phyloP scores from a whole-genome alignment of 176 grass and related monocot species.

The Oryza brachyantha region DNA sequence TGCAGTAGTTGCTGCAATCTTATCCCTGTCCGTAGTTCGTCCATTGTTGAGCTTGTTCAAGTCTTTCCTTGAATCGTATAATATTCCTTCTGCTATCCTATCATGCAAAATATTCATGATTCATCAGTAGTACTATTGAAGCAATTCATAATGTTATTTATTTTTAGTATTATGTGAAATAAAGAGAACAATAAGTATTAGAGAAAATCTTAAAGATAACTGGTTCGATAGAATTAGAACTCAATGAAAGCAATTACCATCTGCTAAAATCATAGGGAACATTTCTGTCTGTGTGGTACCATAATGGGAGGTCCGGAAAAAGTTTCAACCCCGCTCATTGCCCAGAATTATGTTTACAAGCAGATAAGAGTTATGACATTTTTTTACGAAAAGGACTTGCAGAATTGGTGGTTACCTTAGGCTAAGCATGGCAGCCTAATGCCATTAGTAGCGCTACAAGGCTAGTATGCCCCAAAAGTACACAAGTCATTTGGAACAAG shows the following conservation, averaged over 20 bases:
- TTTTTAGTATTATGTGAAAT: background rate
- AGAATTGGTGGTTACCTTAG: background rate
- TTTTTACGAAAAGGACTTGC: background rate
- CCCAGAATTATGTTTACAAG: background rate
- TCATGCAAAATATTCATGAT: slow-evolving; percentile 34
- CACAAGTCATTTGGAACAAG: background rate
- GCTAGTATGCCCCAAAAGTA: background rate
- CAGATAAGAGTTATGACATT: background rate
- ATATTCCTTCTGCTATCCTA: slow-evolving; percentile 62
- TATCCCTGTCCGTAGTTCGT: slow-evolving; percentile 28
- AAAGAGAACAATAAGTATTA: background rate
- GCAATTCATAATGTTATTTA: background rate
- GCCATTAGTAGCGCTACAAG: background rate
- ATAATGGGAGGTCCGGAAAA: background rate
- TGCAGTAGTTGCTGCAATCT: slow-evolving; percentile 34
- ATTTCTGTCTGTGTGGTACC: background rate
- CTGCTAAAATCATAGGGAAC: background rate
- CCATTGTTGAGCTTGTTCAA: slow-evolving; percentile 25
- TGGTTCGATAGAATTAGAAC: background rate
- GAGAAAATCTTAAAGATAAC: background rate
- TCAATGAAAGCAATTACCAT: background rate
- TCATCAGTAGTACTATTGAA: slow-evolving; percentile 10
- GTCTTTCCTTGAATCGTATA: slow-evolving; percentile 42
- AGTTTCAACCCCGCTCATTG: background rate
- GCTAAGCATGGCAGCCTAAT: background rate